phyloP scores from a whole-genome alignment of 2,329 filamentous ascomycete genomes.

The Colletotrichum truncatum region DNA sequence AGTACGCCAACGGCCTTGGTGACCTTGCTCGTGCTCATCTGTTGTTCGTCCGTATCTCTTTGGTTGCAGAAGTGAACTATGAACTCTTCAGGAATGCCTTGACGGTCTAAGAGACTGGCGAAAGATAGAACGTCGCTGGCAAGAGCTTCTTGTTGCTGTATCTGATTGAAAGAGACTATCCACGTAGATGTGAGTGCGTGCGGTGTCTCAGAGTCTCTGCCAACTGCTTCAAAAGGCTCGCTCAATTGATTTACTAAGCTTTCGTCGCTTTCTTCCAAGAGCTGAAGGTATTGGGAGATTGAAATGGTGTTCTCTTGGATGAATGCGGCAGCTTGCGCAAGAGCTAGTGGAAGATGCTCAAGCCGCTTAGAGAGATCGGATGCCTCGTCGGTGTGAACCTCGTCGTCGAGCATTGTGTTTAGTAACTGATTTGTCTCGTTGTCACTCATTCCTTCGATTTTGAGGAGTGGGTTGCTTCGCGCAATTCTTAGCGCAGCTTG shows the following conservation, averaged over 20 bases:
- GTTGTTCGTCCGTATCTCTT: not conserved
- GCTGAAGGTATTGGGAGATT: constrained; percentile 36
- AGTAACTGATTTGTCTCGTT: constrained; percentile 38
- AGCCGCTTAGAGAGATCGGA: constrained; percentile 37
- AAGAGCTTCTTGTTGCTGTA: constrained; percentile 39
- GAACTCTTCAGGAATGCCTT: constrained; percentile 48
- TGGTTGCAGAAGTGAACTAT: constrained; percentile 31
- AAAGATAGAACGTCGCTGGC: constrained; percentile 53
- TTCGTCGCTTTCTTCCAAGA: constrained; percentile 36
- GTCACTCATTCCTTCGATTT: constrained; percentile 40
- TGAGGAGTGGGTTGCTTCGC: constrained; percentile 32
- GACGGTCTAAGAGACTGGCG: constrained; percentile 55
- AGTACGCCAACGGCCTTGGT: not conserved
- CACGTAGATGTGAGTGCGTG: constrained; percentile 39
- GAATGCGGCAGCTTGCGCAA: constrained; percentile 45
- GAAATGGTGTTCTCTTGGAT: constrained; percentile 41
- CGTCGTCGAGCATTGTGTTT: constrained; percentile 15
- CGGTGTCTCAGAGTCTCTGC: constrained; percentile 37
- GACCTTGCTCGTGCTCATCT: not conserved
- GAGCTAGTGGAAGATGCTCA: constrained; percentile 43
- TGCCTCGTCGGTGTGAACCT: not conserved
- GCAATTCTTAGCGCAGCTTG: constrained; percentile 38
- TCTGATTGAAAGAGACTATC: constrained; percentile 41
- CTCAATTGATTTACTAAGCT: constrained; percentile 35
- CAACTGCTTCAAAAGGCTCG: constrained; percentile 41